Conservation (phyloP, 352 stramenopile genomes). For the Blastocystis sp. region DNA sequence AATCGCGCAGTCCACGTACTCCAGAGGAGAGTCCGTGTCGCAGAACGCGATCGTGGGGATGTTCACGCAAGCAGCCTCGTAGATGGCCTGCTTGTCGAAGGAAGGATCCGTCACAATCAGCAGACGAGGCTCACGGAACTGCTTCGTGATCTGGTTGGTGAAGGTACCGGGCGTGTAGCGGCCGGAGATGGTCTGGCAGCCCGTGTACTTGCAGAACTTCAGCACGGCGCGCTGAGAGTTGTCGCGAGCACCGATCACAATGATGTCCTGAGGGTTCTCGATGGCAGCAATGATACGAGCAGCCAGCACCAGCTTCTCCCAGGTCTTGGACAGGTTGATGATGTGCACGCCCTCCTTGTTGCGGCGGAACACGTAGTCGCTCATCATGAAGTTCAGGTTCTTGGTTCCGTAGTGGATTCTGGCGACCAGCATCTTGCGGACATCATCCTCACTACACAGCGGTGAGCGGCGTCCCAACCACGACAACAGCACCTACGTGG, state of each 20-base stretch:
- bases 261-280: constrained; percentile 98
- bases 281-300: constrained; percentile 98
- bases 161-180: constrained; percentile 99
- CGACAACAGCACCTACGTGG: constrained; percentile 29
- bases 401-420: constrained; percentile 53
- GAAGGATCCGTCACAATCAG: constrained; percentile 98
- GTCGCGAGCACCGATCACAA: constrained; percentile 94
- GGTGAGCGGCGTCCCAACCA: neutral
- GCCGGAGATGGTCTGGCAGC: constrained; percentile 90
- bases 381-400: constrained; percentile 89
- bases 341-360: constrained; percentile 97
- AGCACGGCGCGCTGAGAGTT: constrained; percentile 98
- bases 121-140: constrained; percentile 97
- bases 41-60: constrained; percentile 98
- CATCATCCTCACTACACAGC: constrained; percentile 60
- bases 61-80: constrained; percentile 97
- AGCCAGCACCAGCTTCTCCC: constrained; percentile 98
- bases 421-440: constrained; percentile 59
- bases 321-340: constrained; percentile 99
- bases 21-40: constrained; percentile 96
- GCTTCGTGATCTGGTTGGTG: constrained; percentile 99
- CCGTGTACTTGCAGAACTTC: constrained; percentile 99
- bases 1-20: constrained; percentile 98
- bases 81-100: constrained; percentile 92
- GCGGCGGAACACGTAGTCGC: constrained; percentile 98